These are phyloP conservation scores for Sporobolomyces pararoseus DNA, from an alignment of 768 basidiomycete species.

Conservation along the genomic window DNA sequence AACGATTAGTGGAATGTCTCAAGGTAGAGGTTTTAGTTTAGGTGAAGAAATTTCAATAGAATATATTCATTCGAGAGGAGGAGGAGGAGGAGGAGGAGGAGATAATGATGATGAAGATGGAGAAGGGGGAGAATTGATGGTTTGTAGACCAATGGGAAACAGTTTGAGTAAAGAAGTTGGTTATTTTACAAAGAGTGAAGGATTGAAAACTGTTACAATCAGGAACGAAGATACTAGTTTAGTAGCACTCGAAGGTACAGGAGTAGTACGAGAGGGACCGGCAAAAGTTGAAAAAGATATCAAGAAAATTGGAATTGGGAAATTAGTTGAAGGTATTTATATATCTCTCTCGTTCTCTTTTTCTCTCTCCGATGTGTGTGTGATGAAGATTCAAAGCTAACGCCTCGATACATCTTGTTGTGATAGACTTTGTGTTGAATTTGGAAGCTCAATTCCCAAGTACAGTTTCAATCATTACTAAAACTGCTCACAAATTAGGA, in stretches of 20 bases:
- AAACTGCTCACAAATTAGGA: conserved; percentile 44
- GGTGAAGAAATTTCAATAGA: conserved; percentile 36
- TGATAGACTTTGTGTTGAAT: conserved; percentile 31
- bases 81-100: background rate
- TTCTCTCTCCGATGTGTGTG: background rate
- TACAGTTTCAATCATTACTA: conserved; percentile 43
- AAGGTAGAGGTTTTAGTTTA: conserved; percentile 25
- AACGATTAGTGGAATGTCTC: conserved; percentile 22
- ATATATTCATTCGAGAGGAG: conserved; percentile 9
- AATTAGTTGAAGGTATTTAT: conserved; percentile 35
- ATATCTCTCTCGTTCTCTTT: background rate
- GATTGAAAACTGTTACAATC: conserved; percentile 10
- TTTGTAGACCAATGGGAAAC: conserved; percentile 26
- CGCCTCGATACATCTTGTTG: too few species aligned
- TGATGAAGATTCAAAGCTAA: background rate
- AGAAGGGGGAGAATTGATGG: conserved; percentile 1
- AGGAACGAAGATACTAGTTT: conserved; percentile 15
- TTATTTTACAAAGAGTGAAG: background rate
- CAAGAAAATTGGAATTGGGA: conserved; percentile 35
- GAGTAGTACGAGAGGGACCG: too few species aligned
- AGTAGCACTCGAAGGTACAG: background rate
- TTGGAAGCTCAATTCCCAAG: conserved; percentile 43
- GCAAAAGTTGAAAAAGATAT: conserved; percentile 12
- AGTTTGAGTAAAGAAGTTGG: conserved; percentile 6
- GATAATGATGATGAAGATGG: too few species aligned